A percentile compares a stretch with the other conserved stretches of the same genome.
Evolutionary conservation across 2,329 filamentous ascomycete species (phyloP).

Genomic region (Diaporthe velutina): DNA sequence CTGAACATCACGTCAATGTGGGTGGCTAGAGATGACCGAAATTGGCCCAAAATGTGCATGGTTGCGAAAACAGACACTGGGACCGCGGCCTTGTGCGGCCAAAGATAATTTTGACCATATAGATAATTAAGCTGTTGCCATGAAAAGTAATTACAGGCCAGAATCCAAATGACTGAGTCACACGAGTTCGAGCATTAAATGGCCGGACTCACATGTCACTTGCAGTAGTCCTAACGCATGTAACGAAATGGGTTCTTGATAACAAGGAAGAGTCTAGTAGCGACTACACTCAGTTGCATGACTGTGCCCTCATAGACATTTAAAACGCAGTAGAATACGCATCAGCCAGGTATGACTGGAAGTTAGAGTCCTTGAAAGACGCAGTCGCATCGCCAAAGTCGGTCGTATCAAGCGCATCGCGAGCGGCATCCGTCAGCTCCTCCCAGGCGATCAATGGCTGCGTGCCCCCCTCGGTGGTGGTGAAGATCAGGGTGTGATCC

Average conservation of each 20-base stretch:
- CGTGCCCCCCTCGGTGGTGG: slow-evolving; percentile 50
- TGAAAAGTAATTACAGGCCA: neutral
- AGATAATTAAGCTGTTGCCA: too few species aligned
- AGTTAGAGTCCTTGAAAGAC: slow-evolving; percentile 35
- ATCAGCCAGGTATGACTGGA: slow-evolving; percentile 28
- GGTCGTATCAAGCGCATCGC: slow-evolving; percentile 51
- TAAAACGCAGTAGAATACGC: slow-evolving; percentile 28
- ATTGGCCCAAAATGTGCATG: too few species aligned
- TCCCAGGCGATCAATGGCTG: slow-evolving; percentile 60
- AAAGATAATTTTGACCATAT: neutral
- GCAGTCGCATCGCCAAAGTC: slow-evolving; percentile 52
- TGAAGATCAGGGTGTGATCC: slow-evolving; percentile 55
- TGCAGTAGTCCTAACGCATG: neutral
- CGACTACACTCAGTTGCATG: neutral
- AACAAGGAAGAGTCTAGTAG: neutral
- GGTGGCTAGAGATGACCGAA: too few species aligned
- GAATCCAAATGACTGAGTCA: neutral
- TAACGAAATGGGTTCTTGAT: neutral
- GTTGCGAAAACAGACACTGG: neutral
- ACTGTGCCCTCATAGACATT: neutral
- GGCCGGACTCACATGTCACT: neutral
- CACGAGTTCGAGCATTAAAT: too few species aligned
- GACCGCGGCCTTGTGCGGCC: neutral
- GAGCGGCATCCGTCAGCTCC: slow-evolving; percentile 50
- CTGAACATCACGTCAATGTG: too few species aligned